phyloP scores from a whole-genome alignment of 805 yeast genomes.

The Nakazawaea ambrosiae region DNA sequence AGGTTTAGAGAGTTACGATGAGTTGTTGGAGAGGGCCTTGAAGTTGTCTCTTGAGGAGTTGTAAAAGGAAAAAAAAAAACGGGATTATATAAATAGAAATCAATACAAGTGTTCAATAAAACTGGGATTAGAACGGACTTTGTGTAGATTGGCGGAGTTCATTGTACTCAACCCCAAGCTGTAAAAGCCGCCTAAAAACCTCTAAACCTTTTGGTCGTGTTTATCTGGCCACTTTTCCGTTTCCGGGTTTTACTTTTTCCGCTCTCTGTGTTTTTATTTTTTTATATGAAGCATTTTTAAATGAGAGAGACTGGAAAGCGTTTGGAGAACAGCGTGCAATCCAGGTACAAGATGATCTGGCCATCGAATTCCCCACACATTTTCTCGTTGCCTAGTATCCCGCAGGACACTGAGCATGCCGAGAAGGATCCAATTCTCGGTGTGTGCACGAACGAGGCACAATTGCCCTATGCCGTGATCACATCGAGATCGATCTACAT shows the following conservation, averaged over 20 bases:
- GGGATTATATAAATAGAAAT: too few relatives aligned
- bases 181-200: too few relatives aligned
- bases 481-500: conserved; percentile 8
- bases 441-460: conserved; percentile 14
- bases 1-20: too few relatives aligned
- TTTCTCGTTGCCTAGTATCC: conserved; percentile 17
- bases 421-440: conserved; percentile 27
- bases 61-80: not conserved
- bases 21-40: not conserved
- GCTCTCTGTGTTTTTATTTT: too few relatives aligned
- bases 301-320: too few relatives aligned
- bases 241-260: too few relatives aligned
- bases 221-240: too few relatives aligned
- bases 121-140: not conserved
- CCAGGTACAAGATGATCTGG: conserved; percentile 29
- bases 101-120: not conserved
- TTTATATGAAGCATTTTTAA: too few relatives aligned
- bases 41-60: conserved; percentile 1
- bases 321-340: too few relatives aligned
- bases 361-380: conserved; percentile 22
- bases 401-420: conserved; percentile 2
- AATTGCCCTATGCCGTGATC: conserved; percentile 9
- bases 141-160: too few relatives aligned
- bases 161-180: too few relatives aligned
- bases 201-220: too few relatives aligned